Evolutionary conservation across 129 eudicot genomes (phyloP), one percentile per base, ranked within the genome.

Genomic region (Pseudognaphalium luteoalbum): DNA sequence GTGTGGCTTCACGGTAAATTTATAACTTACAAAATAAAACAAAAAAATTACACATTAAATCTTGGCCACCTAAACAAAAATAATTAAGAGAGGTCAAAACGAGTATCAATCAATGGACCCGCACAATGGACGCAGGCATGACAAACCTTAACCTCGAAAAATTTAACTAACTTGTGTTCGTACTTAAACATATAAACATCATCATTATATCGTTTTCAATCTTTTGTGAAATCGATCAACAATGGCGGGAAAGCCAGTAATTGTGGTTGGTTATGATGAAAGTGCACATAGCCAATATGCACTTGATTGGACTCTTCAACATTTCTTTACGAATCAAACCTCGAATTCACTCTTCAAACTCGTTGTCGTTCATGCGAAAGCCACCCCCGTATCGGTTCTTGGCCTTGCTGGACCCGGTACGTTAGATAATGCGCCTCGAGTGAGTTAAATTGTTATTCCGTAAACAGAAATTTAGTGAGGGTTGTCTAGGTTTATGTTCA

Each of bases 251-350:
- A 71, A 71, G 22, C 66, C 33, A 71, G 51, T 71, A 19, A 51
- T 54, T 33, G n/a, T 52, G 15, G 44, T 71, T 29, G 76, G 77
- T 20, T 73, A 29, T 34, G 68, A 73, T 14, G 77, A 73, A 56
- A 20, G 68, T 56, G 33, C 33, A 32, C 77, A 35, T 11, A 37
- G 77, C 57, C 56, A 6, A 33, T 33, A 58, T 58, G 68, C 77
- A 34, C 54, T 73, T 33, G 35, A 73, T n/a, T 73, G 35, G 56
- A 73, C 77, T 52, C 50, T 58, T 22, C 68, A 58, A 20, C 35
- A 57, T 73, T 73, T 73, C 21, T 71, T 71, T 50, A 50, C 76
- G 17, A 52, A 52, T 41, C 20, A 68, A 20, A 21, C 50, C 65
- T 25, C 76, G 10, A 71, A 71, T 7, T 52, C 50, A 5, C 64